Evolutionary conservation across 148 eudicot genomes (phyloP).

Genomic region (Tetragonia tetragonoides): DNA sequence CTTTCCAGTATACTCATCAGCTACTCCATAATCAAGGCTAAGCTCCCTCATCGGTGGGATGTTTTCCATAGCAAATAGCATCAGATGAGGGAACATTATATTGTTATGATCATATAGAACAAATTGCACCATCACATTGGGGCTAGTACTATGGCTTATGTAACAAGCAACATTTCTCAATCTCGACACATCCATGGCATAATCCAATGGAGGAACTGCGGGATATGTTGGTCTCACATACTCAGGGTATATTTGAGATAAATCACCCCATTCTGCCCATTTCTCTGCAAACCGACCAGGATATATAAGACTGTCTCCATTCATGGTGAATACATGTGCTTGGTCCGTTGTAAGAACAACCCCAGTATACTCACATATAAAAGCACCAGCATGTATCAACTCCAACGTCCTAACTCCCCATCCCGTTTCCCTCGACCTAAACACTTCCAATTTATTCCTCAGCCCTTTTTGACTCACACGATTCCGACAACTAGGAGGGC

Average conservation of each 20-base stretch:
- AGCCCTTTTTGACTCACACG: slow-evolving; percentile 85
- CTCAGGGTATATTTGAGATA: slow-evolving; percentile 52
- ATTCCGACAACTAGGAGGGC: slow-evolving; percentile 76
- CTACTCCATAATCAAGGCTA: slow-evolving; percentile 82
- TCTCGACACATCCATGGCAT: slow-evolving; percentile 83
- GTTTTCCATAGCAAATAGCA: slow-evolving; percentile 86
- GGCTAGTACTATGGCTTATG: slow-evolving; percentile 72
- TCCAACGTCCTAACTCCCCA: slow-evolving; percentile 94
- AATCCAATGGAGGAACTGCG: slow-evolving; percentile 69
- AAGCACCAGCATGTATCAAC: slow-evolving; percentile 78
- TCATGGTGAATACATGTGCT: slow-evolving; percentile 65
- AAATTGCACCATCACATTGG: slow-evolving; percentile 80
- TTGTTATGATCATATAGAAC: slow-evolving; percentile 79
- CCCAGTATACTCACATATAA: slow-evolving; percentile 86
- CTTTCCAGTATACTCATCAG: slow-evolving; percentile 70
- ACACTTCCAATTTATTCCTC: slow-evolving; percentile 70
- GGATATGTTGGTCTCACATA: slow-evolving; percentile 63
- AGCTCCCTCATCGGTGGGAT: slow-evolving; percentile 91
- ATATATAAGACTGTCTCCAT: slow-evolving; percentile 70
- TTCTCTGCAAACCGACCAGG: slow-evolving; percentile 66
- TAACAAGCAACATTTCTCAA: slow-evolving; percentile 87
- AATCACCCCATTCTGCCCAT: slow-evolving; percentile 91
- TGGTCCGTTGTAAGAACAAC: slow-evolving; percentile 75
- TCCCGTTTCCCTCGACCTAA: slow-evolving; percentile 72
- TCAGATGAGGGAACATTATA: slow-evolving; percentile 67